Base-by-base conservation (phyloP, 1,139 yeast species). In the Blastobotrys persicus region DNA sequence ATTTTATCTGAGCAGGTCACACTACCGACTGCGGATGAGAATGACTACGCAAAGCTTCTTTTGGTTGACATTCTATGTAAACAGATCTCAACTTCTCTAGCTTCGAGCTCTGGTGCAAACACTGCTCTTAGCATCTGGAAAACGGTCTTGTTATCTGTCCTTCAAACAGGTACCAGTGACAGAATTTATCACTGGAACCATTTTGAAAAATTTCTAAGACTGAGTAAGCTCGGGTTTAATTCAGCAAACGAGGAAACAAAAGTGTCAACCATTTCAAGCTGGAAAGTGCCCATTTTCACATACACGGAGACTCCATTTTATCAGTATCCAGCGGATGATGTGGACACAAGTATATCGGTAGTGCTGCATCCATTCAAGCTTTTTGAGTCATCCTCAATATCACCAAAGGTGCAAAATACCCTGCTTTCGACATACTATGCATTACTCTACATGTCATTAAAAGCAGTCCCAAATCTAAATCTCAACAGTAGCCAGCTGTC, bases 211-310 rank as follows among this genome's bases (percentile, higher is more conserved):
- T 46, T 59, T 53, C 42, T 59, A 14, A 50, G 50, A n/a, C 45
- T 59, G 12, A 53, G 55, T 43, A 55, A 54, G 40, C 26, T 47
- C 9, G 61, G 55, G n/a, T 54, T 58, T 47, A 57, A 58, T 40
- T 55, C 56, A 7, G 48, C 46, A 4, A 43, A 47, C 14, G 17
- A 50, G 9, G 49, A 56, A 9, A 50, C 55, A 9, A 51, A 50
- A 28, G 45, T 55, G 1, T 53, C 55, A 5, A 51, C 60, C 4
- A 53, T 55, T 14, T 43, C 42, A 13, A 48, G 56, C 13, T 58
- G 61, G 61, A 56, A 49, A 19, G 49, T 49, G 14, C 51, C 54
- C 14, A 49, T 56, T 19, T 52, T 41, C 35, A 52, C 55, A 12
- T 57, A 55, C 53, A 46, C 57, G 1, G 37, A 47, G 9, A 50